These are phyloP conservation scores for Aspergillus pseudonomiae DNA, from an alignment of 2,329 filamentous ascomycete species.

Conservation along the genomic window DNA sequence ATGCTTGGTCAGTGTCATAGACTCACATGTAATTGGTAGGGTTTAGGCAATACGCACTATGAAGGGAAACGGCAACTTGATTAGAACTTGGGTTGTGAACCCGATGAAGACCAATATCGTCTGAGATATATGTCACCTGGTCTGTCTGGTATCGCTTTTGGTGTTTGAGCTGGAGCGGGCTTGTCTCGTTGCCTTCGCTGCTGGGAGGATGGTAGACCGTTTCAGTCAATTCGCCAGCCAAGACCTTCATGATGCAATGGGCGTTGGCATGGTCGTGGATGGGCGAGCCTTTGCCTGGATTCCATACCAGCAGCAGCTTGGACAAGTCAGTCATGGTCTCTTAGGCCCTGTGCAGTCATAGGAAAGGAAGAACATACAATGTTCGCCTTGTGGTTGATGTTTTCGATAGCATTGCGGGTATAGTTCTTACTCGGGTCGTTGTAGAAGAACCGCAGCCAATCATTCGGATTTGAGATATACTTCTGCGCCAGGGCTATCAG, in stretches of 20 bases:
- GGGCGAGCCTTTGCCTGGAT: slow-evolving; percentile 38
- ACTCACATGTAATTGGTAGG: too few relatives aligned
- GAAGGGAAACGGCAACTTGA: slow-evolving; percentile 36
- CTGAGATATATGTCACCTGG: slow-evolving; percentile 38
- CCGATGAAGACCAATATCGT: slow-evolving; percentile 36
- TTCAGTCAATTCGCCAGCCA: slow-evolving; percentile 34
- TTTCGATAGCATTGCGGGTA: slow-evolving; percentile 36
- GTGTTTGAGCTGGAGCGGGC: slow-evolving; percentile 29
- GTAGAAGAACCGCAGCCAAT: slow-evolving; percentile 33
- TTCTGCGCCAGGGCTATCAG: slow-evolving; percentile 31
- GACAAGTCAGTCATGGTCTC: slow-evolving; percentile 5
- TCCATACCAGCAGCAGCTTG: slow-evolving; percentile 38
- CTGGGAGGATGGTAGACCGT: slow-evolving; percentile 30
- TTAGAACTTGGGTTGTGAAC: slow-evolving; percentile 32
- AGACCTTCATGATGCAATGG: slow-evolving; percentile 42
- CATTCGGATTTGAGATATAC: slow-evolving; percentile 30
- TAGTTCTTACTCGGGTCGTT: slow-evolving; percentile 38
- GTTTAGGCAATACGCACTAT: slow-evolving; percentile 24
- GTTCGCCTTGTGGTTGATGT: slow-evolving; percentile 38
- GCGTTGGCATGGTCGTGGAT: slow-evolving; percentile 42
- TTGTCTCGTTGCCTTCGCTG: slow-evolving; percentile 4
- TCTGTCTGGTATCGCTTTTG: slow-evolving; percentile 28
- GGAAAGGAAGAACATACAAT: slow-evolving; percentile 23
- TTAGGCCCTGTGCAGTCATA: too few relatives aligned
- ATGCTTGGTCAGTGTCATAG: neutral